Base-by-base conservation (phyloP, 768 basidiomycete genomes). In the Agaricus sinodeliciosus region DNA sequence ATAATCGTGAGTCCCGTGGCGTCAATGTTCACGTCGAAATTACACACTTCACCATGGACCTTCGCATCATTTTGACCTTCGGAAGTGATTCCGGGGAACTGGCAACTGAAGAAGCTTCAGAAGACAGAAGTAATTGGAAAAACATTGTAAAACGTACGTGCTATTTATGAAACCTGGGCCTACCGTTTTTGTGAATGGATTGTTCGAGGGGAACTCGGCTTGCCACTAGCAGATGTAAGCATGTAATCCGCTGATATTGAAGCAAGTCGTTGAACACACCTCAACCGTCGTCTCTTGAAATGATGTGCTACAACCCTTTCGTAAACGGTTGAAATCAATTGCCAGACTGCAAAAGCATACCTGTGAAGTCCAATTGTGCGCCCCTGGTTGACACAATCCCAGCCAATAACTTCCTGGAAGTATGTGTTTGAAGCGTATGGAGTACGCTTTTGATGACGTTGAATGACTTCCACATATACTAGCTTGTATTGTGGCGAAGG, bases 361-460 rank as follows among this genome's bases (percentile, higher is more conserved):
- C 62, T 65, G 34, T 59, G 62, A 42, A 63, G 50, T 15, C 69
- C 68, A 52, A 57, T 65, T 2, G 72, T 62, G 27, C 75, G 71
- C 0, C 76, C 76, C 36, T 67, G 65, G 9, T 69, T 72, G 35
- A 58, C 62, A 54, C 78, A 79, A 28, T 65, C 68, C 76, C 77
- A 78, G 4, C 64, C 11, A 4, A 76, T 59, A 48, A 72, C 70
- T 60, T 79, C 78, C 46, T 72, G 70, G 60, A 76, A 75, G 56
- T 78, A 79, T 0, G 72, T 76, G 50, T 78, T 79, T 12, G 75
- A 73, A 0, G 62, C 63, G 58, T 78, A 79, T 3, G 78, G 77
- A 0, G 76, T 78, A 12, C 77, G 73, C 51, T 79, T 79, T 49
- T 79, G 78, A 58, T 79, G 78, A 31, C 77, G 63, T 34, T 79